phyloP scores from a whole-genome alignment of 2,329 filamentous ascomycete genomes.

The Meredithiella fracta region DNA sequence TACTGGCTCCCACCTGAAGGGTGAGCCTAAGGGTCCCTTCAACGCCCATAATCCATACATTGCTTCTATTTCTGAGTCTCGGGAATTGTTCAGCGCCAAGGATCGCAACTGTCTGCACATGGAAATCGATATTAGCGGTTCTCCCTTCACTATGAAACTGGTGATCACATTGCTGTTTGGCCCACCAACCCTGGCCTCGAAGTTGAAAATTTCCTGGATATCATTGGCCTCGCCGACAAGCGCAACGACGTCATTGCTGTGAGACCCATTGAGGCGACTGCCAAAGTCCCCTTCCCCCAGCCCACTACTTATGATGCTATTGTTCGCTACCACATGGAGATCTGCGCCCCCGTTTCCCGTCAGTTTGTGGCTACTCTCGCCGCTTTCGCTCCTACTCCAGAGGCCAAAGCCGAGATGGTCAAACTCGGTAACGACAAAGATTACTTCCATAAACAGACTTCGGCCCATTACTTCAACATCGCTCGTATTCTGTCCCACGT shows the following conservation, averaged over 20 bases:
- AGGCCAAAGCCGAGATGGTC: slow-evolving; percentile 70
- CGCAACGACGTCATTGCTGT: slow-evolving; percentile 69
- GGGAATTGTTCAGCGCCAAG: slow-evolving; percentile 75
- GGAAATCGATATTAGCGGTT: slow-evolving; percentile 81
- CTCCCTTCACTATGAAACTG: slow-evolving; percentile 89
- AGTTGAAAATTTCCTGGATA: slow-evolving; percentile 72
- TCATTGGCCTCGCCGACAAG: slow-evolving; percentile 62
- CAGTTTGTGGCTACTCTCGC: slow-evolving; percentile 81
- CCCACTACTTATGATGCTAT: slow-evolving; percentile 94
- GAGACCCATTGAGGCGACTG: slow-evolving; percentile 83
- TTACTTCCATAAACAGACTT: slow-evolving; percentile 79
- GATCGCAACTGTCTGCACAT: slow-evolving; percentile 92
- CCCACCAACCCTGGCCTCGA: slow-evolving; percentile 87
- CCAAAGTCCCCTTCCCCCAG: slow-evolving; percentile 93
- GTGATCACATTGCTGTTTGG: slow-evolving; percentile 95
- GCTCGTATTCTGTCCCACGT: slow-evolving; percentile 64
- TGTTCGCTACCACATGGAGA: slow-evolving; percentile 89
- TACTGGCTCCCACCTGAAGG: slow-evolving; percentile 88
- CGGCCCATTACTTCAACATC: slow-evolving; percentile 72
- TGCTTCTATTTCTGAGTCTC: slow-evolving; percentile 80
- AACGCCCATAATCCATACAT: slow-evolving; percentile 96
- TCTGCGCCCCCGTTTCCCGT: slow-evolving; percentile 85
- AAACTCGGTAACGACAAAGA: slow-evolving; percentile 87
- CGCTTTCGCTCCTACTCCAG: slow-evolving; percentile 75
- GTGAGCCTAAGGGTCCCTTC: slow-evolving; percentile 69